A percentile compares a stretch with the other conserved stretches of the same genome.
These are phyloP conservation scores for Podila horticola DNA, from an alignment of 192 early-diverging fungal genomes.

Conservation along the genomic window DNA sequence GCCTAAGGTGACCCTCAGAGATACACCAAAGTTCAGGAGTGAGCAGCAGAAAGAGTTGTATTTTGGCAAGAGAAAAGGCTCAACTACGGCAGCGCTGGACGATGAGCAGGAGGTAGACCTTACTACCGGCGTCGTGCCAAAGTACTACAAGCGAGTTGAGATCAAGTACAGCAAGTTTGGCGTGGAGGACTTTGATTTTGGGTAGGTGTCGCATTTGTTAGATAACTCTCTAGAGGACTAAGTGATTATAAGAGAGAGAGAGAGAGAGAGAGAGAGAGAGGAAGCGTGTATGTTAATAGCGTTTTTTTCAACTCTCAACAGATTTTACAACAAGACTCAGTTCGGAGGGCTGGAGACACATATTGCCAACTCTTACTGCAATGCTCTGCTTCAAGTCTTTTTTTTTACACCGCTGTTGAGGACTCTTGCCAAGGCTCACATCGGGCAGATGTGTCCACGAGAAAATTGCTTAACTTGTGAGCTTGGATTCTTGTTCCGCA, in stretches of 20 bases:
- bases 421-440: slow-evolving; percentile 78
- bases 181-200: slow-evolving; percentile 99
- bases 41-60: slow-evolving; percentile 82
- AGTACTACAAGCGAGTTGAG: slow-evolving; percentile 79
- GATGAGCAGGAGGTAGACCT: slow-evolving; percentile 53
- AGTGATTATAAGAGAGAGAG: not conserved
- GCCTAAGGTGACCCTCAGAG: slow-evolving; percentile 52
- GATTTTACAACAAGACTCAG: slow-evolving; percentile 89
- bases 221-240: too few species aligned
- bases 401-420: slow-evolving; percentile 77
- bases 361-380: slow-evolving; percentile 90
- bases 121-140: slow-evolving; percentile 63
- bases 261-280: not conserved
- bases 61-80: slow-evolving; percentile 55
- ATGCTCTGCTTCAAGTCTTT: slow-evolving; percentile 88
- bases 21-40: slow-evolving; percentile 81
- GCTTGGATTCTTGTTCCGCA: slow-evolving; percentile 90
- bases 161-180: slow-evolving; percentile 95
- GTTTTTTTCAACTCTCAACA: slow-evolving; percentile 7
- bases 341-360: slow-evolving; percentile 94
- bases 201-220: slow-evolving; percentile 42
- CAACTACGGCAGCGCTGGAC: slow-evolving; percentile 30
- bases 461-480: slow-evolving; percentile 92
- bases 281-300: too few species aligned
- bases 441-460: slow-evolving; percentile 69